These are phyloP conservation scores for Clitopilus hobsonii DNA, from an alignment of 768 basidiomycete genomes.

Conservation along the genomic window DNA sequence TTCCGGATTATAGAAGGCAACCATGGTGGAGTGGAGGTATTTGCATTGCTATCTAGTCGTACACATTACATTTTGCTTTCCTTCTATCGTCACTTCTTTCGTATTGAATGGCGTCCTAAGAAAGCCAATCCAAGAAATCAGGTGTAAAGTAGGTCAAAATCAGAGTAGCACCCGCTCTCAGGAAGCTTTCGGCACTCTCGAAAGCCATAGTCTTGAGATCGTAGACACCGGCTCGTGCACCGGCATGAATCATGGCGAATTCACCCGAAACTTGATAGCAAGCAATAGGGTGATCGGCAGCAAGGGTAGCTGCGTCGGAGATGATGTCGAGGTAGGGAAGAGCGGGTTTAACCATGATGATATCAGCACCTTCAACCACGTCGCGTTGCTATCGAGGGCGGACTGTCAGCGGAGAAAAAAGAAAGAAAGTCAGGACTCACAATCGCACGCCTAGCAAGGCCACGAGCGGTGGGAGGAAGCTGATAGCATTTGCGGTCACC, in stretches of 20 bases:
- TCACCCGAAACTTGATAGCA: slow-evolving; percentile 98
- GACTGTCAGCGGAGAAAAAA: slow-evolving; percentile 1
- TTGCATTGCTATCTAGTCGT: background rate
- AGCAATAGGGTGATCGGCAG: slow-evolving; percentile 87
- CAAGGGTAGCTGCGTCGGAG: slow-evolving; percentile 76
- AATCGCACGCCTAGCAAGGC: slow-evolving; percentile 89
- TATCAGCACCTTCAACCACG: slow-evolving; percentile 87
- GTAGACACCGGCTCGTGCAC: slow-evolving; percentile 91
- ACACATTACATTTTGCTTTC: background rate
- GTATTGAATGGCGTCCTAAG: too few relatives aligned
- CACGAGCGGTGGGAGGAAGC: slow-evolving; percentile 82
- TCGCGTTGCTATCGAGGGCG: slow-evolving; percentile 68
- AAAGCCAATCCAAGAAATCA: slow-evolving; percentile 87
- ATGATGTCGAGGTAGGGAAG: slow-evolving; percentile 97
- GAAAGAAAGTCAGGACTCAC: slow-evolving; percentile 39
- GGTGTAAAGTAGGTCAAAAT: slow-evolving; percentile 97
- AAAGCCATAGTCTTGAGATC: slow-evolving; percentile 91
- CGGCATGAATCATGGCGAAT: slow-evolving; percentile 95
- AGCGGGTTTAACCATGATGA: slow-evolving; percentile 98
- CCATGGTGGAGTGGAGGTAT: background rate
- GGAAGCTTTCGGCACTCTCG: slow-evolving; percentile 87
- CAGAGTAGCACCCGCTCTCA: slow-evolving; percentile 90
- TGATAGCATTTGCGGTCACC: slow-evolving; percentile 99
- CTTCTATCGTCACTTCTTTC: too few relatives aligned
- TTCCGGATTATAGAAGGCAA: background rate